Evolutionary conservation across 2,329 filamentous ascomycete genomes (phyloP).

Genomic region (Cladophialophora immunda): DNA sequence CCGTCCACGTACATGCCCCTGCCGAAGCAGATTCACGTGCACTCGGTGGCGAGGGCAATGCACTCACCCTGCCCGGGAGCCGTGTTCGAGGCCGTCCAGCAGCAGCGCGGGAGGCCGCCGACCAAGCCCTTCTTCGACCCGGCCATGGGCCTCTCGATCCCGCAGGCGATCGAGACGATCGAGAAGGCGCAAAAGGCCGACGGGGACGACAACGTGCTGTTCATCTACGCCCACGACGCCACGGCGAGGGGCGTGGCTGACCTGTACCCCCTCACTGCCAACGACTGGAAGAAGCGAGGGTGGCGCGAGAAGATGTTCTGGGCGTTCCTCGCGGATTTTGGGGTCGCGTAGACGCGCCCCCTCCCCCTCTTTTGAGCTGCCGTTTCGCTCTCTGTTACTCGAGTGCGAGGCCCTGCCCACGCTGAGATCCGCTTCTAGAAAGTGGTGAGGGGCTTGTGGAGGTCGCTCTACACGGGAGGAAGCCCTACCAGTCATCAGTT

Average conservation of each 20-base stretch:
- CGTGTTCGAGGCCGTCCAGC: conserved; percentile 11
- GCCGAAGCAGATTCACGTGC: conserved; percentile 17
- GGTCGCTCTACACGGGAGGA: not conserved
- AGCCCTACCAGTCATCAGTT: not conserved
- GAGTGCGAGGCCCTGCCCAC: not conserved
- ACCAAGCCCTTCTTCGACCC: conserved; percentile 46
- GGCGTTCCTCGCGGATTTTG: conserved; percentile 35
- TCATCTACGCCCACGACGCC: conserved; percentile 44
- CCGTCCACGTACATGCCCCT: conserved; percentile 26
- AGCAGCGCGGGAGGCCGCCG: not conserved
- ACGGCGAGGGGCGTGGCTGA: conserved; percentile 40
- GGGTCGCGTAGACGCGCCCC: not conserved
- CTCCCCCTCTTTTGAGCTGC: not conserved
- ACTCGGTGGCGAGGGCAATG: conserved; percentile 6
- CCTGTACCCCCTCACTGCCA: conserved; percentile 39
- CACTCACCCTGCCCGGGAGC: conserved; percentile 16
- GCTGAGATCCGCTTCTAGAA: not conserved
- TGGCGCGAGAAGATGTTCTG: conserved; percentile 39
- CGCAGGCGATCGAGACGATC: conserved; percentile 31
- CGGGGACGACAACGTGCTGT: conserved; percentile 42
- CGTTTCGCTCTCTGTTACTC: not conserved
- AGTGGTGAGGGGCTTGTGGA: not conserved
- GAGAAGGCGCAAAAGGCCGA: conserved; percentile 38
- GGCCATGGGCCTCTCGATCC: conserved; percentile 32
- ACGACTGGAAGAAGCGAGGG: conserved; percentile 44